Evolutionary conservation across 306 rosid genomes (phyloP).

Genomic region (Coriaria nepalensis): DNA sequence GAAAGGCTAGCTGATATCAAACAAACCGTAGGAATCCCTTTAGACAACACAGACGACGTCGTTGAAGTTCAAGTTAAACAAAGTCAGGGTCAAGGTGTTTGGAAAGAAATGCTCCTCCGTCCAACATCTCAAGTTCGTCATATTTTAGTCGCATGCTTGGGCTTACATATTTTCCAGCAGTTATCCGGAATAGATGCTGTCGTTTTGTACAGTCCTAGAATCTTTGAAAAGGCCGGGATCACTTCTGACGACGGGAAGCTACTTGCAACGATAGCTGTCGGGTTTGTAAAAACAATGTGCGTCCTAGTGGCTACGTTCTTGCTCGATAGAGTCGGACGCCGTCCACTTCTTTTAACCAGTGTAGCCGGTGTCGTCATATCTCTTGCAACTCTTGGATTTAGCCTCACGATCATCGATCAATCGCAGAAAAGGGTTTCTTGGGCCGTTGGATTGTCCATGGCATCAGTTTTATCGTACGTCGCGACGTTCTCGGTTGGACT

Average conservation of each 20-base stretch:
- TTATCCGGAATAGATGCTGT: slow-evolving; percentile 76
- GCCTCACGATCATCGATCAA: slow-evolving; percentile 42
- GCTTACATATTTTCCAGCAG: slow-evolving; percentile 70
- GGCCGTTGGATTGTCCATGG: slow-evolving; percentile 45
- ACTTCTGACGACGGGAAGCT: slow-evolving; percentile 36
- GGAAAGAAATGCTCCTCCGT: slow-evolving; percentile 46
- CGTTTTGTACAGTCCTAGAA: slow-evolving; percentile 65
- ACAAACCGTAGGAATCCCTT: slow-evolving; percentile 37
- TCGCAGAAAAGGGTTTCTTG: slow-evolving; percentile 26
- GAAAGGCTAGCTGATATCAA: slow-evolving; percentile 46
- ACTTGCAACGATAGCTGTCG: slow-evolving; percentile 57
- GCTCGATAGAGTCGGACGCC: slow-evolving; percentile 56
- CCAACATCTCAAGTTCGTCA: slow-evolving; percentile 51
- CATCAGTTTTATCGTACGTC: slow-evolving; percentile 32
- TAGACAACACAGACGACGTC: slow-evolving; percentile 15
- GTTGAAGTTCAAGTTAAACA: not conserved
- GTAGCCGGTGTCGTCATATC: slow-evolving; percentile 37
- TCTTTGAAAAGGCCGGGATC: slow-evolving; percentile 63
- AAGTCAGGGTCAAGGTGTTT: slow-evolving; percentile 29
- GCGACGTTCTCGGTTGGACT: slow-evolving; percentile 60
- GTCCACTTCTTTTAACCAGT: slow-evolving; percentile 37
- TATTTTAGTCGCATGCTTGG: slow-evolving; percentile 52
- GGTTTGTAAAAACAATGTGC: slow-evolving; percentile 37
- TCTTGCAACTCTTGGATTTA: slow-evolving; percentile 27
- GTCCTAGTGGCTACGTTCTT: slow-evolving; percentile 31